Percentiles rank a stretch among this genome's conserved stretches.
phyloP scores from a whole-genome alignment of 176 grass and related monocot genomes.

The Ampelocalamus luodianensis region DNA sequence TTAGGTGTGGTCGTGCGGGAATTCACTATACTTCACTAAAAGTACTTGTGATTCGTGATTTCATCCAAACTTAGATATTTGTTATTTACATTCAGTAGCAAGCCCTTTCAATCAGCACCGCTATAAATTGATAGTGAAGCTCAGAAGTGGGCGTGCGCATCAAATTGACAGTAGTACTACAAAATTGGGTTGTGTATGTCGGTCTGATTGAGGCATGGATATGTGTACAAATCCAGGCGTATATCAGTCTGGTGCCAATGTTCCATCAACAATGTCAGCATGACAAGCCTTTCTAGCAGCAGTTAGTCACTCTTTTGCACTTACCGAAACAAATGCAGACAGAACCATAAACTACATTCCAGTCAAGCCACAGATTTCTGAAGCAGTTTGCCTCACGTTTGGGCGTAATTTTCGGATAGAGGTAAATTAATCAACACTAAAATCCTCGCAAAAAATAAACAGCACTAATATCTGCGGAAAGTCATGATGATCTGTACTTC shows the following conservation, averaged over 20 bases:
- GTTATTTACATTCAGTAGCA: no score
- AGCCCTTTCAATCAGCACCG: no score
- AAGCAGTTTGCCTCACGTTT: neutral
- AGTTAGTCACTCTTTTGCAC: no score
- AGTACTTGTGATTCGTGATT: no score
- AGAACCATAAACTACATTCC: neutral
- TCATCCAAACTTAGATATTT: no score
- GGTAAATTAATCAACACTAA: neutral
- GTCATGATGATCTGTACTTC: neutral
- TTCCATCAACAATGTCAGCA: neutral
- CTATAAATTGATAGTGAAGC: neutral
- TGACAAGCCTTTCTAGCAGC: neutral
- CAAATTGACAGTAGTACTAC: neutral
- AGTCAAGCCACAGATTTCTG: neutral
- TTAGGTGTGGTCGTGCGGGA: no score
- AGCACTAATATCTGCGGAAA: neutral
- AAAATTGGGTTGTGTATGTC: neutral
- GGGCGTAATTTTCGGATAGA: neutral
- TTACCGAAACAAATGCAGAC: no score
- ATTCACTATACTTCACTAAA: no score
- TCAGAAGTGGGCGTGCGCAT: neutral
- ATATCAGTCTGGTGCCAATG: neutral
- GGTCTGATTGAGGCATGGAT: neutral
- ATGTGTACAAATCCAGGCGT: neutral
- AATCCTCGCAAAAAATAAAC: no score